Conservation (phyloP, 805 yeast genomes). For the Suhomyces kilbournensis region DNA sequence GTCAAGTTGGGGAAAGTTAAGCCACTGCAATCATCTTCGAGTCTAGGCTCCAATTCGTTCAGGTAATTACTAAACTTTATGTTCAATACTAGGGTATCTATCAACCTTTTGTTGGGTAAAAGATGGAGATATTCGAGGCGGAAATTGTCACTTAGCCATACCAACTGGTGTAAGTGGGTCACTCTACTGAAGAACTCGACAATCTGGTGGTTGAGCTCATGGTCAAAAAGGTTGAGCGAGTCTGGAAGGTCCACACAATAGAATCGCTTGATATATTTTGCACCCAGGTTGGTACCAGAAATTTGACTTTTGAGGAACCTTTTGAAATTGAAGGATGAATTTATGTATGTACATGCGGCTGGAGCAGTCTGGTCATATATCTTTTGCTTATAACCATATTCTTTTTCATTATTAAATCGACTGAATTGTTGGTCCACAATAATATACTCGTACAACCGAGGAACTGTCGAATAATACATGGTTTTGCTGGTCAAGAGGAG, state of each 20-base stretch:
- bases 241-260: constrained; percentile 41
- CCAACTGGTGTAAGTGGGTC: constrained; percentile 24
- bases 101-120: constrained; percentile 25
- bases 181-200: constrained; percentile 23
- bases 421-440: constrained; percentile 38
- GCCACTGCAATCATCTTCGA: constrained; percentile 8
- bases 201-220: constrained; percentile 24
- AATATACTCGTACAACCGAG: constrained; percentile 37
- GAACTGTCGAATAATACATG: constrained; percentile 28
- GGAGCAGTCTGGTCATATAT: background rate
- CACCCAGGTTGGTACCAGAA: background rate
- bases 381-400: constrained; percentile 13
- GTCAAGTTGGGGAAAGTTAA: constrained; percentile 26
- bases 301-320: constrained; percentile 22
- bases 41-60: constrained; percentile 10
- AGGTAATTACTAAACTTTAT: constrained; percentile 24
- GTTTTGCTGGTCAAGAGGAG: constrained; percentile 27
- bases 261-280: constrained; percentile 20
- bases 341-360: constrained; percentile 30
- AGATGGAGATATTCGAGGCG: constrained; percentile 23
- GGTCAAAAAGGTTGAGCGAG: constrained; percentile 36
- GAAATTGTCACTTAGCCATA: constrained; percentile 33
- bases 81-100: constrained; percentile 27
- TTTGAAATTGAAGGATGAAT: constrained; percentile 39
- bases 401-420: constrained; percentile 28